A percentile compares a stretch with the other conserved stretches of the same genome.
These are phyloP conservation scores for Nicotiana undulata DNA, from an alignment of 257 asterid species.

Conservation along the genomic window DNA sequence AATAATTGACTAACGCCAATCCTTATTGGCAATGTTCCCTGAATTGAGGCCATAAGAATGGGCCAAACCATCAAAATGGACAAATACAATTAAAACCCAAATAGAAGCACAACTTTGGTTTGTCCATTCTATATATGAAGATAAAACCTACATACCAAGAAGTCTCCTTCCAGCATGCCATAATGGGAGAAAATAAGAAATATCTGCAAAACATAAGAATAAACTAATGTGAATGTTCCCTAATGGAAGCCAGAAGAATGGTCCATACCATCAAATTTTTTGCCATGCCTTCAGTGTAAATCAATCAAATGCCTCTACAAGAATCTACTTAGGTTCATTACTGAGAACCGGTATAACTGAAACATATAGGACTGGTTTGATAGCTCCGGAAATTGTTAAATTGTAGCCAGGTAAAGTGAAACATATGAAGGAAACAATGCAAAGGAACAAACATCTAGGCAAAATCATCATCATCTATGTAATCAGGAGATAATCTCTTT, in stretches of 20 bases:
- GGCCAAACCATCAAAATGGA: not conserved
- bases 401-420: not conserved
- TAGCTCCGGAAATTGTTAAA: not conserved
- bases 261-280: not conserved
- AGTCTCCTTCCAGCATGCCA: too few species aligned
- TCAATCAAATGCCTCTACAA: not conserved
- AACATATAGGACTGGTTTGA: not conserved
- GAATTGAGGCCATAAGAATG: not conserved
- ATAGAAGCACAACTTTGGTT: too few species aligned
- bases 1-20: not conserved
- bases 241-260: not conserved
- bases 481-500: slow-evolving; percentile 35
- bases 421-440: too few species aligned
- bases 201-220: too few species aligned
- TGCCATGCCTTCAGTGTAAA: not conserved
- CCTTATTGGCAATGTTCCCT: not conserved
- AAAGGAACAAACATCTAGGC: slow-evolving; percentile 19
- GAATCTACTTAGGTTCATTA: not conserved
- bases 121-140: too few species aligned
- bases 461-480: slow-evolving; percentile 57
- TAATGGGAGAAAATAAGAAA: too few species aligned
- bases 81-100: too few species aligned
- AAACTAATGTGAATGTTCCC: not conserved
- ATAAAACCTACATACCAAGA: too few species aligned
- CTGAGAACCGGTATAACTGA: not conserved